Conservation (phyloP, 495 filamentous ascomycete species). For the Penicillium desertorum region DNA sequence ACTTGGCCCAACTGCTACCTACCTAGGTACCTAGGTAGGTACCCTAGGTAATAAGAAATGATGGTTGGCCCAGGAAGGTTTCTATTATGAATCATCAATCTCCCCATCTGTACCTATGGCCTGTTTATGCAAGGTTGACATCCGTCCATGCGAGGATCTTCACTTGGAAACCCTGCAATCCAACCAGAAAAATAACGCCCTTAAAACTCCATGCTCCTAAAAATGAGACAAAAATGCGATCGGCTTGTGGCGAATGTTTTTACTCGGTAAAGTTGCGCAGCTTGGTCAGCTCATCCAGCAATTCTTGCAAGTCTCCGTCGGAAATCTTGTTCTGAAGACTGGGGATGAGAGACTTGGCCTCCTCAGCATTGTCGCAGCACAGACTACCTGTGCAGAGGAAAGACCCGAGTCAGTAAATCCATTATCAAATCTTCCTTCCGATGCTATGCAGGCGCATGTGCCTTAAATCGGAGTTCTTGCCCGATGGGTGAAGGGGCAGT, state of each 20-base stretch:
- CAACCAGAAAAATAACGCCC: conserved; percentile 10
- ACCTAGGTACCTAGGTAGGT: no score
- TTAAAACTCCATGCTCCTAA: conserved; percentile 25
- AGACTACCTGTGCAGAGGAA: conserved; percentile 64
- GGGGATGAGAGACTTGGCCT: conserved; percentile 94
- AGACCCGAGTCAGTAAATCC: conserved; percentile 8
- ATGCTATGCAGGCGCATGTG: not conserved
- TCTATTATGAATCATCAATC: conserved; percentile 9
- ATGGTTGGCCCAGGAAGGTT: conserved; percentile 9
- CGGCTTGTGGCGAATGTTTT: not conserved
- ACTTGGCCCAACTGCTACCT: not conserved
- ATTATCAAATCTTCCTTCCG: not conserved
- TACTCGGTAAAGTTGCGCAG: conserved; percentile 59
- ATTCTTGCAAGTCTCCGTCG: conserved; percentile 81
- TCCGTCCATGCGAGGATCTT: not conserved
- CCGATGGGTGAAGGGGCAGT: not conserved
- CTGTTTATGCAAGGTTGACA: not conserved
- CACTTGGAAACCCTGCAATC: not conserved
- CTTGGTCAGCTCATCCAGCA: conserved; percentile 88
- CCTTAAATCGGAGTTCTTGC: not conserved
- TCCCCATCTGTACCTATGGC: conserved; percentile 3
- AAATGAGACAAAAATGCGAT: conserved; percentile 1
- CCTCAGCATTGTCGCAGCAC: conserved; percentile 87
- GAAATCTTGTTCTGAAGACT: conserved; percentile 83
- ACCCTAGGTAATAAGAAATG: not conserved